These are phyloP conservation scores for Fusarium austroafricanum DNA, from an alignment of 2,329 filamentous ascomycete genomes.

Conservation along the genomic window DNA sequence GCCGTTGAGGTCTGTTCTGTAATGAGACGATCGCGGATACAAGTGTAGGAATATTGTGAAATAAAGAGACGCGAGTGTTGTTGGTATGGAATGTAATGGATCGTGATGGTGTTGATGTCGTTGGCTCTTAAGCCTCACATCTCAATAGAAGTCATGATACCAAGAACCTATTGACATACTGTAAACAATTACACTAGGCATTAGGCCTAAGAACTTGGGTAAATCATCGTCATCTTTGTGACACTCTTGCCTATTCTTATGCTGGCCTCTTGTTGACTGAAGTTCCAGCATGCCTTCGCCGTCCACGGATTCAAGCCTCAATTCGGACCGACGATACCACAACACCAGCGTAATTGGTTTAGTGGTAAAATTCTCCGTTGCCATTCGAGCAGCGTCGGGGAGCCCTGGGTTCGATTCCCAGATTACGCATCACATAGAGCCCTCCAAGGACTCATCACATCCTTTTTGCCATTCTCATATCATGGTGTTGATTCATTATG, in stretches of 20 bases:
- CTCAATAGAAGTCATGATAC: constrained; percentile 22
- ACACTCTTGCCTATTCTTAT: too few relatives aligned
- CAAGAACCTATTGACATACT: neutral
- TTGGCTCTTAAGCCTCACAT: constrained; percentile 8
- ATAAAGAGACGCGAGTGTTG: neutral
- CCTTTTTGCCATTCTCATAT: neutral
- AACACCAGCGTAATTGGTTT: neutral
- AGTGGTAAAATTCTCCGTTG: neutral
- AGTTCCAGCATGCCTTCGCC: too few relatives aligned
- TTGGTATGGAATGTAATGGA: neutral
- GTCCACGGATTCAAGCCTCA: neutral
- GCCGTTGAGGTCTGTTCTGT: neutral
- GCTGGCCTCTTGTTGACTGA: too few relatives aligned
- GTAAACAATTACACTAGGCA: too few relatives aligned
- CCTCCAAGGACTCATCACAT: too few relatives aligned
- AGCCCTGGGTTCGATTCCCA: too few relatives aligned
- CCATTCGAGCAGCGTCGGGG: neutral
- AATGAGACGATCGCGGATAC: constrained; percentile 4
- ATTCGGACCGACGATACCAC: neutral
- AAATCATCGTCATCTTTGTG: too few relatives aligned
- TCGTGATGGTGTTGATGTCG: constrained; percentile 14
- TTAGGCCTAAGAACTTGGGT: too few relatives aligned
- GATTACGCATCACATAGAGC: neutral
- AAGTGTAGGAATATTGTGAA: constrained; percentile 38
- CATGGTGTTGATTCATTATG: constrained; percentile 1